These are phyloP conservation scores for Didymella pomorum DNA, from an alignment of 2,329 filamentous ascomycete species.

Conservation along the genomic window DNA sequence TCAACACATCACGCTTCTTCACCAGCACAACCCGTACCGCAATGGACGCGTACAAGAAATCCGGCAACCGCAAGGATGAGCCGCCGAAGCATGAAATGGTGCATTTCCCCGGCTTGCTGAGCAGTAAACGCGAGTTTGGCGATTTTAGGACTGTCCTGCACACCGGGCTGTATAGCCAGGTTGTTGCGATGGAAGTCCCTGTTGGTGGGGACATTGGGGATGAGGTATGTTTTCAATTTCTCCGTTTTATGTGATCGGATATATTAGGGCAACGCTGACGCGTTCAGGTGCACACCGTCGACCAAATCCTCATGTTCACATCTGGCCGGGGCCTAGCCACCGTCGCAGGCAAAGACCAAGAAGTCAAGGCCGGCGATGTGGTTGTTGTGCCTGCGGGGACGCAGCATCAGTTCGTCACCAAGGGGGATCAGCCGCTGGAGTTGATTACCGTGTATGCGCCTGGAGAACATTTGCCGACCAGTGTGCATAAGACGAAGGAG, in stretches of 20 bases:
- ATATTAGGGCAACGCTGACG: too few species aligned
- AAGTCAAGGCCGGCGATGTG: conserved; percentile 63
- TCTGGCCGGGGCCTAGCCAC: conserved; percentile 66
- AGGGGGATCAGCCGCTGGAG: conserved; percentile 65
- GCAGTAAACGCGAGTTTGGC: conserved; percentile 62
- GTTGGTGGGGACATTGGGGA: conserved; percentile 72
- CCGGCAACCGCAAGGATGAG: conserved; percentile 38
- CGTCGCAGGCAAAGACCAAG: conserved; percentile 66
- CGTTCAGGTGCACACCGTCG: conserved; percentile 66
- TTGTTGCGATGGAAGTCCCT: conserved; percentile 71
- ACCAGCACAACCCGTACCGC: conserved; percentile 15
- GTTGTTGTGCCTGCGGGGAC: conserved; percentile 71
- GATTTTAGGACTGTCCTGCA: conserved; percentile 69
- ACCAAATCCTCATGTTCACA: conserved; percentile 71
- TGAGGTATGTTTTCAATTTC: conserved; percentile 56
- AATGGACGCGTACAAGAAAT: conserved; percentile 37
- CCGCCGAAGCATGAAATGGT: conserved; percentile 60
- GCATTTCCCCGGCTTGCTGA: conserved; percentile 66
- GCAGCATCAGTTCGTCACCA: conserved; percentile 71
- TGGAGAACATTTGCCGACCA: conserved; percentile 67
- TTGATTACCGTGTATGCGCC: conserved; percentile 70
- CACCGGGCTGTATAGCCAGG: conserved; percentile 68
- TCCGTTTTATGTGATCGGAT: too few species aligned
- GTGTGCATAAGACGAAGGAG: conserved; percentile 69
- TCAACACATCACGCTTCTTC: neutral